Conservation (phyloP, 129 eudicot species). For the Scalesia atractyloides region DNA sequence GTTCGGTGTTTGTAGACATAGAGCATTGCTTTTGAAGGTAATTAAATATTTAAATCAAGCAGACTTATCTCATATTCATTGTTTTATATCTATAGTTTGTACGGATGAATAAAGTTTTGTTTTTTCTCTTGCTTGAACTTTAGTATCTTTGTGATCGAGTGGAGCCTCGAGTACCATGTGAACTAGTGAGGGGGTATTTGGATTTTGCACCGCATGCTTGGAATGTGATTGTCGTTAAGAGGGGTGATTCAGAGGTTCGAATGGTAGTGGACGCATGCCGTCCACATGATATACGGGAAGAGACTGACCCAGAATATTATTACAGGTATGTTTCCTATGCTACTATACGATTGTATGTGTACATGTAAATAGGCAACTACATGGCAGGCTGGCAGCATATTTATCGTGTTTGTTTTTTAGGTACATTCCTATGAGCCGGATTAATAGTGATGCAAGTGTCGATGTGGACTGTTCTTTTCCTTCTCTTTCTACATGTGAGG, state of each 20-base stretch:
- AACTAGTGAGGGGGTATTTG: constrained; percentile 92
- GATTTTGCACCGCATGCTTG: constrained; percentile 98
- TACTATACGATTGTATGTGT: constrained; percentile 8
- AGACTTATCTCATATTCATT: constrained; percentile 6
- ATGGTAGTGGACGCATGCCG: constrained; percentile 95
- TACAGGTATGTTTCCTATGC: constrained; percentile 56
- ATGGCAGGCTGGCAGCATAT: constrained; percentile 4
- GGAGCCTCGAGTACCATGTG: constrained; percentile 96
- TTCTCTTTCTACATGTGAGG: constrained; percentile 56
- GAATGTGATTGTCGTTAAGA: constrained; percentile 76
- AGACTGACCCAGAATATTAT: constrained; percentile 74
- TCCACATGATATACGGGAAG: constrained; percentile 90
- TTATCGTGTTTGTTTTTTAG: constrained; percentile 38
- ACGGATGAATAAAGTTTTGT: constrained; percentile 16
- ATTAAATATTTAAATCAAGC: constrained; percentile 22
- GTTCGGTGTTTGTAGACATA: constrained; percentile 93
- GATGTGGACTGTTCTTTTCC: constrained; percentile 54
- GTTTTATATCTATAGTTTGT: background rate
- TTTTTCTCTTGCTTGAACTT: constrained; percentile 19
- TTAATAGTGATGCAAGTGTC: constrained; percentile 42
- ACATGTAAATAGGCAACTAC: too few relatives aligned
- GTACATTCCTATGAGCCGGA: constrained; percentile 75
- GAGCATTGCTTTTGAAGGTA: constrained; percentile 95
- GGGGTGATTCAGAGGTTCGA: constrained; percentile 72
- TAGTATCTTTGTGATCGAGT: constrained; percentile 95